phyloP scores from a whole-genome alignment of 371 early-diverging fungal species.

The Smittium mucronatum region DNA sequence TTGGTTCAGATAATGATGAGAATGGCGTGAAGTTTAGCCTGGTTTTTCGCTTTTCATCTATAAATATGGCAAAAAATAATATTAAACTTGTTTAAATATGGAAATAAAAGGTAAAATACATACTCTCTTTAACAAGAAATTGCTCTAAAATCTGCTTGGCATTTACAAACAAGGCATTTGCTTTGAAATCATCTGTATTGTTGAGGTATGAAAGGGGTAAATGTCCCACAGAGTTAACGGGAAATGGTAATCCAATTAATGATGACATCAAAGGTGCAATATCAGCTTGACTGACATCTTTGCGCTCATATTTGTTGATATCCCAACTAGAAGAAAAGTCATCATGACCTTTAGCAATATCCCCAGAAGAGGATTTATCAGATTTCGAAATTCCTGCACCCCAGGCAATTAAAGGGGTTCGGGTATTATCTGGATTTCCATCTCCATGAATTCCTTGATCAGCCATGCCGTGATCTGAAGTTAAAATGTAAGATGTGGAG shows the following conservation, averaged over 20 bases:
- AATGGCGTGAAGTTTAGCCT: conserved; percentile 72
- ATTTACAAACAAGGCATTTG: conserved; percentile 60
- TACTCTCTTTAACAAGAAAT: conserved; percentile 60
- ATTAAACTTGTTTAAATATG: background rate
- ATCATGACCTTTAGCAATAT: conserved; percentile 41
- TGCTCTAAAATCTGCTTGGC: conserved; percentile 74
- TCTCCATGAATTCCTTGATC: conserved; percentile 87
- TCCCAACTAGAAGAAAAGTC: conserved; percentile 56
- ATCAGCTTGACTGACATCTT: conserved; percentile 86
- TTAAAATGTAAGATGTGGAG: conserved; percentile 75
- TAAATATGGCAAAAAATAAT: background rate
- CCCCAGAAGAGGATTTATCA: conserved; percentile 4
- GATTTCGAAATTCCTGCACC: conserved; percentile 63
- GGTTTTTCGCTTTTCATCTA: conserved; percentile 50
- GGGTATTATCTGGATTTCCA: conserved; percentile 87
- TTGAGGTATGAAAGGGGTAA: conserved; percentile 67
- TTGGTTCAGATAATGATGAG: conserved; percentile 37
- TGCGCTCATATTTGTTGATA: conserved; percentile 36
- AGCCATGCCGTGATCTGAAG: conserved; percentile 94
- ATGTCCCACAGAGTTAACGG: conserved; percentile 85
- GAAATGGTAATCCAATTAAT: conserved; percentile 68
- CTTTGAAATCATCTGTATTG: conserved; percentile 48
- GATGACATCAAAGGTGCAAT: conserved; percentile 91
- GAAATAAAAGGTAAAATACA: background rate
- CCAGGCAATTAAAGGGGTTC: conserved; percentile 89